Base-by-base conservation (phyloP, 2,329 filamentous ascomycete genomes). In the Pyrenophora teres region DNA sequence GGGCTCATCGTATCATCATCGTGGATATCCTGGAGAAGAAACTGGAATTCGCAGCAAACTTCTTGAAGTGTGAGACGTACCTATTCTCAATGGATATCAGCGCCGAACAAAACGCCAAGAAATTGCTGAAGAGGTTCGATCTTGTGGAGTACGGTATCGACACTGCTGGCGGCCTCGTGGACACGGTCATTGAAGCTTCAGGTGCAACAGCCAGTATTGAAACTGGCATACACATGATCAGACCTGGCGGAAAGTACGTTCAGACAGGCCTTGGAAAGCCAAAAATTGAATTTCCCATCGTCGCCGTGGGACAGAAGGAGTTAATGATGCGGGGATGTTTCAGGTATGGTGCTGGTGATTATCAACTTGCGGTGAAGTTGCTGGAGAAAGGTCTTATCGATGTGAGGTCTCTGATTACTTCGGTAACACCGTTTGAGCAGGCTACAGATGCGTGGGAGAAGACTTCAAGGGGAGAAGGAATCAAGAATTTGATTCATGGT, bases 161-260 rank as follows among this genome's bases (percentile, higher is more conserved):
- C 31, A 63, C 59, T 0, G 53, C 50, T 6, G 89, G 94, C 74
- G 91, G 92, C 0, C 88, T 92, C 74, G 91, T 92, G 0, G 83
- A 87, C 19, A 80, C 96, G 27, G 87, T 87, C 8, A 82, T 97
- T 72, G 93, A 97, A 77, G 96, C 92, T 78, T 97, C 93, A 0
- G 93, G 93, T 39, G 90, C 95, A 7, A 90, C 96, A 78, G 89
- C 87, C 75, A 92, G 88, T 72, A 88, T 97, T 63, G 85, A 88
- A 3, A 82, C 89, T 19, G 91, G 92, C 38, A 91, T 97, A 69
- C 91, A 90, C 83, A 86, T 90, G 13, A 82, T 88, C 70, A 92
- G 92, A 76, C 96, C 96, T 64, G 93, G 92, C 57, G 93, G 93
- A 60, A 96, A 94, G 77, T 93, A 96, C 50, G 96, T 97, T 70